Conservation (phyloP, 2,329 filamentous ascomycete genomes). For the Metarhizium brunneum region DNA sequence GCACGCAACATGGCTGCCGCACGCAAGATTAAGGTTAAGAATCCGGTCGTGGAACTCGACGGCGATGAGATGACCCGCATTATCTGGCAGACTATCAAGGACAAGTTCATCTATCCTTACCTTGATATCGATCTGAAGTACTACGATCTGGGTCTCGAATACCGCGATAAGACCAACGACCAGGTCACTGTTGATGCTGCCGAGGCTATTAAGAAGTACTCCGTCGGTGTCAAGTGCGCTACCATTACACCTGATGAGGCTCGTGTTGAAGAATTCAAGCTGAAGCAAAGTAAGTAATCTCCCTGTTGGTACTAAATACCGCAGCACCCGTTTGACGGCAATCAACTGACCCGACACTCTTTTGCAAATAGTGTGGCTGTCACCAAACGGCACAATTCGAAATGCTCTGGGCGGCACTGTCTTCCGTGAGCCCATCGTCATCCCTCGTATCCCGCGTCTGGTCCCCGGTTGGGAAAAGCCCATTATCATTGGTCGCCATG, state of each 20-base stretch:
- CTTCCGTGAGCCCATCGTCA: constrained; percentile 98
- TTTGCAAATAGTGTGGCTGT: constrained; percentile 80
- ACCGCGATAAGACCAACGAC: constrained; percentile 93
- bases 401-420: constrained; percentile 82
- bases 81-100: constrained; percentile 99
- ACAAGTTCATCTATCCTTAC: constrained; percentile 95
- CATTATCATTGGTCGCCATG: constrained; percentile 97
- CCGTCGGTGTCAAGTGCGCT: constrained; percentile 96
- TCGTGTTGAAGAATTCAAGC: constrained; percentile 93
- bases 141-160: constrained; percentile 87
- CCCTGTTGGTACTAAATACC: background rate
- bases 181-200: constrained; percentile 92
- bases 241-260: constrained; percentile 98
- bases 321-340: background rate
- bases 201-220: constrained; percentile 98
- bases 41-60: constrained; percentile 95
- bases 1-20: constrained; percentile 50
- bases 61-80: constrained; percentile 95
- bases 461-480: constrained; percentile 98
- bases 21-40: constrained; percentile 98
- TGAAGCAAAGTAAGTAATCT: constrained; percentile 77
- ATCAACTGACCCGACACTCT: constrained; percentile 2
- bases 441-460: constrained; percentile 82
- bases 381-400: constrained; percentile 84
- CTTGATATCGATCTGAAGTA: constrained; percentile 98